A percentile compares a stretch with the other conserved stretches of the same genome.
phyloP scores from a whole-genome alignment of 1,139 yeast genomes.

The Candida smagusa region DNA sequence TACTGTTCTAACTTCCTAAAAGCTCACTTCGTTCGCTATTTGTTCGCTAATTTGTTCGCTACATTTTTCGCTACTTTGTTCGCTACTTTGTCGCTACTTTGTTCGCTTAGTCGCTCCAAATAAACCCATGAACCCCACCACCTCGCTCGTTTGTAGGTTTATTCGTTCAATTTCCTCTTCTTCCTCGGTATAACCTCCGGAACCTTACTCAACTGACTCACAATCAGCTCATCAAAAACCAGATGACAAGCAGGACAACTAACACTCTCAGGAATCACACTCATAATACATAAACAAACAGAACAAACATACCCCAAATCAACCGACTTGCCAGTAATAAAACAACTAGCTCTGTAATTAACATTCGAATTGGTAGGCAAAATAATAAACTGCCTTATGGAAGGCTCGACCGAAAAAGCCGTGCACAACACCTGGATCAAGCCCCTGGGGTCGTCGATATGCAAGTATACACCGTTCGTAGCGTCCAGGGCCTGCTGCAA shows the following conservation, averaged over 20 bases:
- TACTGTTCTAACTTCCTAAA: too few species aligned
- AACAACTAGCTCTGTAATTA: constrained; percentile 93
- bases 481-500: constrained; percentile 96
- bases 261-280: constrained; percentile 56
- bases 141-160: neutral
- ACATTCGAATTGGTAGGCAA: constrained; percentile 84
- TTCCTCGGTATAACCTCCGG: constrained; percentile 49
- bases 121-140: too few species aligned
- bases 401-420: constrained; percentile 82
- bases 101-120: too few species aligned
- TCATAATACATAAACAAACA: constrained; percentile 82
- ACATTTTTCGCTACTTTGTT: too few species aligned
- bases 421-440: constrained; percentile 62
- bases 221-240: constrained; percentile 49
- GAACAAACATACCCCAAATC: constrained; percentile 95
- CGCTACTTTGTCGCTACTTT: too few species aligned
- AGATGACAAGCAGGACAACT: constrained; percentile 54
- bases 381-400: constrained; percentile 67
- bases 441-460: constrained; percentile 71
- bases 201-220: constrained; percentile 40
- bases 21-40: too few species aligned
- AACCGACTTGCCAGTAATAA: constrained; percentile 80
- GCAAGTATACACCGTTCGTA: constrained; percentile 84
- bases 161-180: constrained; percentile 27
- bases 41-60: too few species aligned